phyloP scores from a whole-genome alignment of 2,329 filamentous ascomycete species.

The Hirsutella thompsonii region DNA sequence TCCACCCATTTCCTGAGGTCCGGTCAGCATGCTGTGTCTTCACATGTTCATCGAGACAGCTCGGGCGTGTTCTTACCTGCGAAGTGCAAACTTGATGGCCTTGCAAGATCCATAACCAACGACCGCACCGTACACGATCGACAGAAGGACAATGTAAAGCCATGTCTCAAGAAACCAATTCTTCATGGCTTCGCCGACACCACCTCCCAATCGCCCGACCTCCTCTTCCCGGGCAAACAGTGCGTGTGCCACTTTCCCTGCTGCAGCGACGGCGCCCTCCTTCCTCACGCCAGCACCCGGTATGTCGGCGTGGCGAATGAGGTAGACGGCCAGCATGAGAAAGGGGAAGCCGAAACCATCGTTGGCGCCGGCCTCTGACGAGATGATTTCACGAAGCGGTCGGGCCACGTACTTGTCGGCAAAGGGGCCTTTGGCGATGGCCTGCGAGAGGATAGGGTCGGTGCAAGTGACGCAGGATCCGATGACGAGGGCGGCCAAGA shows the following conservation, averaged over 20 bases:
- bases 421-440: slow-evolving; percentile 47
- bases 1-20: slow-evolving; percentile 37
- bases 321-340: slow-evolving; percentile 12
- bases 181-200: slow-evolving; percentile 35
- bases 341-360: slow-evolving; percentile 3
- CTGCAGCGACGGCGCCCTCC: slow-evolving; percentile 1
- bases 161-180: slow-evolving; percentile 49
- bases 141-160: slow-evolving; percentile 44
- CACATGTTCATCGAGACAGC: not conserved
- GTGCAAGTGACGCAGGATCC: slow-evolving; percentile 49
- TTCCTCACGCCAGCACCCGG: slow-evolving; percentile 9
- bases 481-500: slow-evolving; percentile 42
- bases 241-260: not conserved
- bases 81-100: slow-evolving; percentile 29
- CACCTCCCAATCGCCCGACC: slow-evolving; percentile 38
- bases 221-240: slow-evolving; percentile 15
- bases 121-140: slow-evolving; percentile 36
- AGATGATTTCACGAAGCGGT: slow-evolving; percentile 46
- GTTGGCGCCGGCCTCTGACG: slow-evolving; percentile 39
- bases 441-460: slow-evolving; percentile 49
- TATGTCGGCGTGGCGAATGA: slow-evolving; percentile 39
- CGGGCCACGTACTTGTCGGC: slow-evolving; percentile 48
- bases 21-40: not conserved
- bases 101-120: slow-evolving; percentile 34
- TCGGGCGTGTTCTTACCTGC: slow-evolving; percentile 9